Percentiles rank a stretch among this genome's conserved stretches.
phyloP scores from a whole-genome alignment of 2,329 filamentous ascomycete genomes.

The Cladosporium sp. region DNA sequence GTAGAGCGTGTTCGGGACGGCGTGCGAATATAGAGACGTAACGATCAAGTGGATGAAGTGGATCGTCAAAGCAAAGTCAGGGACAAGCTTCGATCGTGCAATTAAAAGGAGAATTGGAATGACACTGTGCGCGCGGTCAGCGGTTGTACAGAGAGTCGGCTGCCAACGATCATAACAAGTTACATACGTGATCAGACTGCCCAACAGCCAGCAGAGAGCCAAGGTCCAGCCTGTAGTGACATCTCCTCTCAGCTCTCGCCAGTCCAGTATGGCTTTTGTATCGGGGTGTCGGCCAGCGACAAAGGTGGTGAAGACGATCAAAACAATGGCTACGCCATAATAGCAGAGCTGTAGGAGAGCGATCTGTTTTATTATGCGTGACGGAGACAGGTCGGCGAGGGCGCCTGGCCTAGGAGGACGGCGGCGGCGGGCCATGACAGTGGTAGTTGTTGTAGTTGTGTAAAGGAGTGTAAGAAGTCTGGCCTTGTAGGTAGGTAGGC shows the following conservation, averaged over 20 bases:
- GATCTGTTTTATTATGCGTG: conserved; percentile 69
- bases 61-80: conserved; percentile 89
- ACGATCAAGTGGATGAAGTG: conserved; percentile 79
- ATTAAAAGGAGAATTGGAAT: conserved; percentile 82
- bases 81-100: conserved; percentile 87
- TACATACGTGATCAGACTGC: conserved; percentile 64
- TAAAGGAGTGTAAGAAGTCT: conserved; percentile 9
- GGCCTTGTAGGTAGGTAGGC: not conserved
- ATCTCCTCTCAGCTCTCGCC: conserved; percentile 65
- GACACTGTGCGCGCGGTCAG: conserved; percentile 56
- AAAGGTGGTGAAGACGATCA: conserved; percentile 69
- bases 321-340: conserved; percentile 61
- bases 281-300: conserved; percentile 64
- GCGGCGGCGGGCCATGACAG: conserved; percentile 58
- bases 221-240: conserved; percentile 71
- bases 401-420: conserved; percentile 66
- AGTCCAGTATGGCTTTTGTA: conserved; percentile 62
- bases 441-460: not conserved
- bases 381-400: conserved; percentile 66
- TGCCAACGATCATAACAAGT: not conserved
- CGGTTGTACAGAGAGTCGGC: not conserved
- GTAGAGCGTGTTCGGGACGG: conserved; percentile 73
- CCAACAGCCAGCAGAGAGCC: conserved; percentile 67
- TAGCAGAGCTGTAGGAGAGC: conserved; percentile 64
- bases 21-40: conserved; percentile 75